Evolutionary conservation across 2,329 filamentous ascomycete species (phyloP).

Genomic region (Colletotrichum filicis): DNA sequence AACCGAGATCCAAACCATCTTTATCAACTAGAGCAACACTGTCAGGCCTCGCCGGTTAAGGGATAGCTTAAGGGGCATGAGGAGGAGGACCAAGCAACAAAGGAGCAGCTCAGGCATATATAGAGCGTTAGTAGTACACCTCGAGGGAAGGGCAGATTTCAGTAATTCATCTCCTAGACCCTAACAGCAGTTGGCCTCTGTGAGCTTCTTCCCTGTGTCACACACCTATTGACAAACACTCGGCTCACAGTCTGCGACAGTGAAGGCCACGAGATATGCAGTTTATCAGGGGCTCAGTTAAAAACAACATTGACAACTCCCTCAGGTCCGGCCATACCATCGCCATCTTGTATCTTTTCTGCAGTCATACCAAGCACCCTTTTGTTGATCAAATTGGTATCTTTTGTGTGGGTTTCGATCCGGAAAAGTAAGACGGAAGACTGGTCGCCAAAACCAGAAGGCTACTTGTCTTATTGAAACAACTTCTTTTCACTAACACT

Average conservation of each 20-base stretch:
- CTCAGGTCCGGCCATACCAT: background rate
- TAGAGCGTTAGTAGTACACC: no score
- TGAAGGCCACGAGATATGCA: background rate
- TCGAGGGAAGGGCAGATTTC: no score
- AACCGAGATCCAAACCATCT: background rate
- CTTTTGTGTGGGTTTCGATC: background rate
- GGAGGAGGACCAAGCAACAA: no score
- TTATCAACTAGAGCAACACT: background rate
- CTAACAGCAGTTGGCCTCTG: no score
- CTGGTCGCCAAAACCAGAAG: background rate
- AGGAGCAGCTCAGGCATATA: no score
- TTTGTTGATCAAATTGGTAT: background rate
- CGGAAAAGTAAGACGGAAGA: background rate
- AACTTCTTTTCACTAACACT: background rate
- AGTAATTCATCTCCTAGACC: no score
- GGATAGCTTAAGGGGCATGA: no score
- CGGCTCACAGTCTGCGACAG: background rate
- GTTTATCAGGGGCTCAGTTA: background rate
- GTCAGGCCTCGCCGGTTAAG: no score
- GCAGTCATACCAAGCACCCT: no score
- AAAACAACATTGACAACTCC: background rate
- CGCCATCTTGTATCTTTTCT: background rate
- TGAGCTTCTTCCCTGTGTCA: no score
- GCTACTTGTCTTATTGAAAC: background rate
- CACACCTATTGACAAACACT: background rate